Conservation (phyloP, 768 basidiomycete genomes). For the Mycena crocata region DNA sequence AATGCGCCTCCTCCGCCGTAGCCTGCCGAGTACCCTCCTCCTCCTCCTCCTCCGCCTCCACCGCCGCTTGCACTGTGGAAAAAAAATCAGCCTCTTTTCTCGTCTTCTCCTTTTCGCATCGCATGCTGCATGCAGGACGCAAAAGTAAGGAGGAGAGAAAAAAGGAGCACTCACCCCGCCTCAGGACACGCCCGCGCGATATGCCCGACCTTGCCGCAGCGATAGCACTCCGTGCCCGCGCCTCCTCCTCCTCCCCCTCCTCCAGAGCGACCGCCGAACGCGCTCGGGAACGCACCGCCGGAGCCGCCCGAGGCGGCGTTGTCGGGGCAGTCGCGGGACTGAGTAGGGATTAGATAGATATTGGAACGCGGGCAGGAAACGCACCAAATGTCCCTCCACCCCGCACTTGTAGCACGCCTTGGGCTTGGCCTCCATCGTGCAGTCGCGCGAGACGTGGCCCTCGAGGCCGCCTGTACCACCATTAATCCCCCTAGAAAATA, state of each 20-base stretch:
- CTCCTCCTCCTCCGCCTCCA: too few relatives aligned
- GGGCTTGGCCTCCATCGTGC: constrained; percentile 79
- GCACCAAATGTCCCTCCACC: constrained; percentile 84
- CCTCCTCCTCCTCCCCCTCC: constrained; percentile 42
- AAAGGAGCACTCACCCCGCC: constrained; percentile 40
- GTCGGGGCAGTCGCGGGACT: constrained; percentile 88
- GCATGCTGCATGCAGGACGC: too few relatives aligned
- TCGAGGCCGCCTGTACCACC: constrained; percentile 58
- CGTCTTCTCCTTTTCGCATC: too few relatives aligned
- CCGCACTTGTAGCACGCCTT: constrained; percentile 93
- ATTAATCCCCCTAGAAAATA: neutral
- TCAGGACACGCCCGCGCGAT: constrained; percentile 88
- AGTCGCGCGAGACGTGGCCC: constrained; percentile 89
- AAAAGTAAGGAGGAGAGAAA: neutral
- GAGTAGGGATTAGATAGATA: neutral
- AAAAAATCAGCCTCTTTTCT: neutral
- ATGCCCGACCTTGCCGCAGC: constrained; percentile 87
- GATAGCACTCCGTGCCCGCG: constrained; percentile 72
- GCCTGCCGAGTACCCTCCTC: constrained; percentile 45
- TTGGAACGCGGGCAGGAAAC: constrained; percentile 38
- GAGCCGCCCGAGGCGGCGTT: constrained; percentile 27
- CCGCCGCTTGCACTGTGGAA: constrained; percentile 37
- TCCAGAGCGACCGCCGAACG: too few relatives aligned
- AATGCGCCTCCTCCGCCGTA: constrained; percentile 48
- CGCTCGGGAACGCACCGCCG: constrained; percentile 26